A percentile compares a stretch with the other conserved stretches of the same genome.
Conservation (phyloP, 1,284 basidiomycete species). For the Cerioporus squamosus region DNA sequence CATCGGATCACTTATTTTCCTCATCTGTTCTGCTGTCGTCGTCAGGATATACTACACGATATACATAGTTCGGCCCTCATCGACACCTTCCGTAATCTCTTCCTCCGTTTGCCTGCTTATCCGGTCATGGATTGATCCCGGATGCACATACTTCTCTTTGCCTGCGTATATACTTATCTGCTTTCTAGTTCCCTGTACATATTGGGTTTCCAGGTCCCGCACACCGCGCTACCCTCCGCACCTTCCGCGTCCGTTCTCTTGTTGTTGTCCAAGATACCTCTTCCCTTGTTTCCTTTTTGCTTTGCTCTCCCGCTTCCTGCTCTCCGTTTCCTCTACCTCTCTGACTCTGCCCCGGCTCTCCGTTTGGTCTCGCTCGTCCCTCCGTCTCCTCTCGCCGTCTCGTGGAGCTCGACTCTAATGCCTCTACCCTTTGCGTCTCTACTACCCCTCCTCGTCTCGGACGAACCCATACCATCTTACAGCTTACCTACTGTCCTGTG, state of each 20-base stretch:
- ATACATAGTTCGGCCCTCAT: constrained; percentile 24
- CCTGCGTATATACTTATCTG: constrained; percentile 26
- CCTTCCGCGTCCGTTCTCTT: constrained; percentile 22
- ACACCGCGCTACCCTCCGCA: constrained; percentile 27
- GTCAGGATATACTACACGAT: constrained; percentile 28
- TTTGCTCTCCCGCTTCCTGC: constrained; percentile 5
- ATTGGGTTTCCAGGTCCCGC: constrained; percentile 25
- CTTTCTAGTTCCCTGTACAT: constrained; percentile 23
- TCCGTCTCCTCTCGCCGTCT: constrained; percentile 9
- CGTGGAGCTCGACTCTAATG: constrained; percentile 15
- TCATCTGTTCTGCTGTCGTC: constrained; percentile 19
- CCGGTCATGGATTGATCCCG: constrained; percentile 23
- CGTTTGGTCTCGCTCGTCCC: constrained; percentile 5
- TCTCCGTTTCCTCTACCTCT: constrained; percentile 10
- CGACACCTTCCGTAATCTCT: constrained; percentile 16
- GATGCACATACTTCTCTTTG: constrained; percentile 21
- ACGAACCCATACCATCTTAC: constrained; percentile 20
- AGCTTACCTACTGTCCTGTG: constrained; percentile 24
- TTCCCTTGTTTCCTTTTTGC: background rate
- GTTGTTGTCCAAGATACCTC: constrained; percentile 8
- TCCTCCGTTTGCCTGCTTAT: constrained; percentile 10
- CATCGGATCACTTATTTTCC: constrained; percentile 28
- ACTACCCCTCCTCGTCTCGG: constrained; percentile 7
- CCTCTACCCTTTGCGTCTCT: background rate
- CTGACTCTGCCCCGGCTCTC: constrained; percentile 15